Base-by-base conservation (phyloP, 2,329 filamentous ascomycete species). In the Arthrobotrys iridis region DNA sequence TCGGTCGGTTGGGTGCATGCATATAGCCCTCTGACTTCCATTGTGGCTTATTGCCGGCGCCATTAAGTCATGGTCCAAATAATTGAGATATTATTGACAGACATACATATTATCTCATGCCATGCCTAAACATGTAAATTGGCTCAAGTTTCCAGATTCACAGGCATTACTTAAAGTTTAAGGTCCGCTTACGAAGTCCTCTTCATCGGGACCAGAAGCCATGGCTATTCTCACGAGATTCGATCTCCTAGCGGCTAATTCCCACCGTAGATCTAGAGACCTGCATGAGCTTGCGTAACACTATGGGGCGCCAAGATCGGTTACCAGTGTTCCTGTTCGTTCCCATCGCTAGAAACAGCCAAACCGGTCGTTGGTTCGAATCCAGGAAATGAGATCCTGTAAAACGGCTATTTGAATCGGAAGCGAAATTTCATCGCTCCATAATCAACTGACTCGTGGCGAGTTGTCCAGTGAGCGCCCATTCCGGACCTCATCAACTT, bases 201-300 rank as follows among this genome's bases (percentile, higher is more conserved):
- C 62, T 55, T 41, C 6, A 52, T 26, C 13, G 13, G 28, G 24
- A 43, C 48, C 8, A 4, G 20, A 62, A 52, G 35, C 59, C 45
- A 52, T 48, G 22, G 18, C 28, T 30, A 35, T 33, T 40, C 52
- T 15, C 43, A 10, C 28, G 35, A 45, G 65, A 70, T 60, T 50
- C 58, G 43, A 68, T 68, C 22, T 43, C 65, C 35, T 18, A 62
- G 65, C 65, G 65, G 65, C 55, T 70, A 70, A 62, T 60, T 70
- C 45, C 22, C 65, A 70, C 65, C 65, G 62, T 70, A 18, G 70
- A 74, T 74, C 70, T 74, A 20, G 45, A 67, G 55, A 60, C 50
- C 45, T 74, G 62, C 62, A 66, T 65, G 62, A 74, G 70, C 70
- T 74, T 74, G 70, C 70, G 70, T 74, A 74, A 74, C 70, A 24